Conservation (phyloP, 371 early-diverging fungal genomes). For the Rhizomucor miehei region DNA sequence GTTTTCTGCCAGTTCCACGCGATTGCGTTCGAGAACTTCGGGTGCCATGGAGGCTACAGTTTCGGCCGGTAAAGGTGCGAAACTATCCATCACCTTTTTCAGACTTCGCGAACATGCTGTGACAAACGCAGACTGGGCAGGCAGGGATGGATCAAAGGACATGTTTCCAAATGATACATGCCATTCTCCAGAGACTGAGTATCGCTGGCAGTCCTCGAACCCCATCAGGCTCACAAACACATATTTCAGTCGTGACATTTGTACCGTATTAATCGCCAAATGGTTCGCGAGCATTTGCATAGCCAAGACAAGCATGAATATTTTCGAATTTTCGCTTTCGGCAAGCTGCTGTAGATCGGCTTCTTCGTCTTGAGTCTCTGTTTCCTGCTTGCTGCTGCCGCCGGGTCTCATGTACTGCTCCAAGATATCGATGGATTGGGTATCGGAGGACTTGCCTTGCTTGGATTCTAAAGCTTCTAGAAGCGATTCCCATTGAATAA, state of each 20-base stretch:
- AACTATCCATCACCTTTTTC: constrained; percentile 53
- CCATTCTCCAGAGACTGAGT: constrained; percentile 29
- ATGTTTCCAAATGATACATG: constrained; percentile 36
- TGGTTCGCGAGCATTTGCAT: constrained; percentile 52
- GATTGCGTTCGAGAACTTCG: constrained; percentile 31
- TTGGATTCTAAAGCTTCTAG: constrained; percentile 40
- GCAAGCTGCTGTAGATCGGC: constrained; percentile 6
- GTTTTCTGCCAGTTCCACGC: constrained; percentile 36
- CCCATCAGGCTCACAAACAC: constrained; percentile 39
- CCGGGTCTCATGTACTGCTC: constrained; percentile 29
- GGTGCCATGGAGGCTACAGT: constrained; percentile 37
- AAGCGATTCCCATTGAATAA: constrained; percentile 52
- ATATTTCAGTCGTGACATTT: constrained; percentile 41
- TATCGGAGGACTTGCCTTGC: constrained; percentile 12
- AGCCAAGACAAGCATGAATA: constrained; percentile 43
- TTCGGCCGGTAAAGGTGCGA: constrained; percentile 44
- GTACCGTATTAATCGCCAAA: constrained; percentile 30
- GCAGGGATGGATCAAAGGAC: constrained; percentile 29
- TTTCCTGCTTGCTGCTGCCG: background rate
- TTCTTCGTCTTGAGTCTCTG: background rate
- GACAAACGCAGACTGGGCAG: constrained; percentile 33
- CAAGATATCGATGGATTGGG: constrained; percentile 23
- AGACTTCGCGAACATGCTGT: constrained; percentile 37
- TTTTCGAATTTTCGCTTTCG: constrained; percentile 42
- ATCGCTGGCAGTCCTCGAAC: constrained; percentile 36